Base-by-base conservation (phyloP, 2,329 filamentous ascomycete genomes). In the Apiospora phragmitis region DNA sequence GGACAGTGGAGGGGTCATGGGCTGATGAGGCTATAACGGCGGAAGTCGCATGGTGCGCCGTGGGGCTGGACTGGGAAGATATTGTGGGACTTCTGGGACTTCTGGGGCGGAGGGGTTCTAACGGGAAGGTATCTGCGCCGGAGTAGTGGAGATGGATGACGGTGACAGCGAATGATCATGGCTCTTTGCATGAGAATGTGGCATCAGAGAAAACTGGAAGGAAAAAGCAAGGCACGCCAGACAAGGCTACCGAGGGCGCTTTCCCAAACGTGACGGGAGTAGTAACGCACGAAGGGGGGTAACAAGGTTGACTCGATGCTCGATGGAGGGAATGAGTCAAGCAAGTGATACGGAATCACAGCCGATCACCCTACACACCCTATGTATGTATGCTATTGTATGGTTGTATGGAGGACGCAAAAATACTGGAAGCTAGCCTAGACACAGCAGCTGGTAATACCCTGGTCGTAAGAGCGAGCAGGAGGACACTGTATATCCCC, bases 121-220 rank as follows among this genome's bases (percentile, higher is more conserved):
- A 62, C 55, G 55, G 55, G 55, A 62, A 62, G 55, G 55, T 62
- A 35, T 62, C 55, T 62, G 32, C 55, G 55, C 55, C 32, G 55
- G 32, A 62, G 55, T 62, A 62, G 55, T 62, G 55, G 55, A 32
- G 55, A 62, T 38, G 29, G 29, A 21, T 18, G 32, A 18, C 32
- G 32, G 55, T 38, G 55, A 38, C 55, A 62, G 55, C 55, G 55
- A 62, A 62, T 62, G 29, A 62, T 62, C 55, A 62, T 62, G 55
- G 32, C 32, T 38, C 55, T n/a, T 62, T 38, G 18, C 55, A 38
- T 35, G 55, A n/a, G 55, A 62, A 38, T n/a, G 55, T 62, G 55
- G 55, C 55, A 62, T 62, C 18, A 24, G 55, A 59, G 51, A 62
- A 62, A 38, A 38, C 29, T 62, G 55, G 55, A 29, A 62, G 32